Evolutionary conservation across 805 yeast species (phyloP).

Genomic region (Candida suzukii): DNA sequence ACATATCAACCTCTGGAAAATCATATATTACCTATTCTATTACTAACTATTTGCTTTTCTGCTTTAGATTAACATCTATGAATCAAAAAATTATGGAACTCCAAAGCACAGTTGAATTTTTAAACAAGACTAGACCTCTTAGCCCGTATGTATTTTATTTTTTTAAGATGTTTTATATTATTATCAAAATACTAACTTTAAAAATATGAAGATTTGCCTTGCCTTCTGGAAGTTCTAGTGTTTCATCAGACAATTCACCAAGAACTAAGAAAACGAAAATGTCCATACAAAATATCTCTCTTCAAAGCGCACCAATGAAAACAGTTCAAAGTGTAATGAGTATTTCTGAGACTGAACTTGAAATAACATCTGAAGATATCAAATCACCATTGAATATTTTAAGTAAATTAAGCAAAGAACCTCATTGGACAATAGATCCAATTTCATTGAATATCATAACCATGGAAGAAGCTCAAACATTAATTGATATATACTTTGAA

Average conservation of each 20-base stretch:
- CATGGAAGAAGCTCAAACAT: constrained; percentile 7
- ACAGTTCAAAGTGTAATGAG: constrained; percentile 10
- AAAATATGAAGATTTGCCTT: background rate
- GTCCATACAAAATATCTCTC: constrained; percentile 7
- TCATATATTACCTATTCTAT: background rate
- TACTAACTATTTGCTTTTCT: background rate
- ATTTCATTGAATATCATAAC: constrained; percentile 5
- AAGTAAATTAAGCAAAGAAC: constrained; percentile 2
- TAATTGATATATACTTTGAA: constrained; percentile 9
- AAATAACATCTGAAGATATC: background rate
- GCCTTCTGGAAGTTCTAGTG: background rate
- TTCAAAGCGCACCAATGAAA: constrained; percentile 9
- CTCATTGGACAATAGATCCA: constrained; percentile 10
- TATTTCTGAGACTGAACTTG: constrained; percentile 2
- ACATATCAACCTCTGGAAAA: background rate
- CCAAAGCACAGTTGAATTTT: background rate
- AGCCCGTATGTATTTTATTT: background rate
- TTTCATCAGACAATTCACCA: background rate
- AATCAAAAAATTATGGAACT: background rate
- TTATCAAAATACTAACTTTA: background rate
- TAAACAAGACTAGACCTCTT: background rate
- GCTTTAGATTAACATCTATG: background rate
- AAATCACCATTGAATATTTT: constrained; percentile 6
- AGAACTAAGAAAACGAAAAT: constrained; percentile 4
- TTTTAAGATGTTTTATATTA: background rate